Conservation (phyloP, 805 yeast species). For the Metschnikowia anglica region DNA sequence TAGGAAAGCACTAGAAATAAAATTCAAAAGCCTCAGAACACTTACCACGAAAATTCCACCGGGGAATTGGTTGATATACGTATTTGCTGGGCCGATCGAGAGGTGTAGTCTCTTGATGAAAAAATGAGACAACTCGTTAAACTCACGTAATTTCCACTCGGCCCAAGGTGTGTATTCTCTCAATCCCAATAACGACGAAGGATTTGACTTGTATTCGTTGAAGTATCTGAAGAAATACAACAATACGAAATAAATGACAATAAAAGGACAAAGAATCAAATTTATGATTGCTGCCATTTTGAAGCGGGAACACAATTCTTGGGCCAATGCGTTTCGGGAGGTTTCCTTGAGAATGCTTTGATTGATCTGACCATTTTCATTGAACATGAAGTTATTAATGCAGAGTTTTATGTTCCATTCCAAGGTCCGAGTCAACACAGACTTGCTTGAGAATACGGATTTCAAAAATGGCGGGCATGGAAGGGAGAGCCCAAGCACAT, state of each 20-base stretch:
- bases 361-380: slow-evolving; percentile 77
- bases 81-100: slow-evolving; percentile 75
- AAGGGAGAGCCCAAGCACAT: slow-evolving; percentile 61
- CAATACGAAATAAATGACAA: slow-evolving; percentile 77
- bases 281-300: slow-evolving; percentile 85
- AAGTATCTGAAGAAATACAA: slow-evolving; percentile 87
- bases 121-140: slow-evolving; percentile 87
- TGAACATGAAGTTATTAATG: slow-evolving; percentile 81
- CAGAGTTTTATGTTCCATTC: slow-evolving; percentile 95
- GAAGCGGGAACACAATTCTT: slow-evolving; percentile 75
- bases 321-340: slow-evolving; percentile 62
- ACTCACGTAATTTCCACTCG: slow-evolving; percentile 92
- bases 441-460: slow-evolving; percentile 24
- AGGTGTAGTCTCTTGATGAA: slow-evolving; percentile 76
- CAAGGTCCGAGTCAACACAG: slow-evolving; percentile 73
- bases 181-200: slow-evolving; percentile 64
- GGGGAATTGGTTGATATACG: slow-evolving; percentile 90
- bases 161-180: slow-evolving; percentile 93
- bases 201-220: slow-evolving; percentile 87
- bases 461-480: slow-evolving; percentile 28
- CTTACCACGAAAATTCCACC: slow-evolving; percentile 54
- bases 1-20: slow-evolving; percentile 83
- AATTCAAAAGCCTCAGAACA: slow-evolving; percentile 43
- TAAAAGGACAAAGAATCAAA: slow-evolving; percentile 78
- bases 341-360: slow-evolving; percentile 67